Percentiles rank a stretch among this genome's conserved stretches.
Evolutionary conservation across 805 yeast species (phyloP).

Genomic region (Pachysolen tannophilus): DNA sequence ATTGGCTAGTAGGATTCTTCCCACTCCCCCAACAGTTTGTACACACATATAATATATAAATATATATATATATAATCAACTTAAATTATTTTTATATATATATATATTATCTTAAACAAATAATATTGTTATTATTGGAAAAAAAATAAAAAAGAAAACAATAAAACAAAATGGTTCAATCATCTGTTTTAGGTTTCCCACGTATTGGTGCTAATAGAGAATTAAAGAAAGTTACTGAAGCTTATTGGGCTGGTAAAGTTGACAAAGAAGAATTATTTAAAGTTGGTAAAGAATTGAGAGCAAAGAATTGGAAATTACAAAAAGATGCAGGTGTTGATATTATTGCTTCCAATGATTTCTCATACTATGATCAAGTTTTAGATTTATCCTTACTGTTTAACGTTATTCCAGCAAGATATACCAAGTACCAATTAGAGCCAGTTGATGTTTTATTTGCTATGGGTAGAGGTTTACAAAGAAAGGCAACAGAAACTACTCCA

Average conservation of each 20-base stretch:
- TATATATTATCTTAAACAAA: no score
- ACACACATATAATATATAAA: no score
- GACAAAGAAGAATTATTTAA: conserved; percentile 78
- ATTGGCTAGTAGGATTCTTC: no score
- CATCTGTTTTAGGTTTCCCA: conserved; percentile 99
- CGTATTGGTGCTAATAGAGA: conserved; percentile 99
- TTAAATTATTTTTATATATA: no score
- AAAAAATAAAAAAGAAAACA: no score
- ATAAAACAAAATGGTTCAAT: conserved; percentile 69
- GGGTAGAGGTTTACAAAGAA: conserved; percentile 99
- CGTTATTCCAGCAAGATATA: conserved; percentile 94
- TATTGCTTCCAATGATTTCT: conserved; percentile 96
- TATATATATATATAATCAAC: no score
- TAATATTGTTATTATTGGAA: no score
- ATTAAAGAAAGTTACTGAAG: conserved; percentile 96
- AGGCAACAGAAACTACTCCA: conserved; percentile 76
- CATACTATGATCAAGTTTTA: conserved; percentile 95
- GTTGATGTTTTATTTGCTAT: conserved; percentile 94
- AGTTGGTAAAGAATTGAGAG: conserved; percentile 94
- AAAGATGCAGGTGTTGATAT: conserved; percentile 94
- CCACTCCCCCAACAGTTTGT: no score
- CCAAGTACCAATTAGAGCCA: conserved; percentile 81
- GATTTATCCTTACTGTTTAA: conserved; percentile 90
- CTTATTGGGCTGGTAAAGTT: conserved; percentile 97
- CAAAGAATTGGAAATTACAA: conserved; percentile 96